Conservation (phyloP, 2,329 filamentous ascomycete genomes). For the Tricladium varicosporioides region DNA sequence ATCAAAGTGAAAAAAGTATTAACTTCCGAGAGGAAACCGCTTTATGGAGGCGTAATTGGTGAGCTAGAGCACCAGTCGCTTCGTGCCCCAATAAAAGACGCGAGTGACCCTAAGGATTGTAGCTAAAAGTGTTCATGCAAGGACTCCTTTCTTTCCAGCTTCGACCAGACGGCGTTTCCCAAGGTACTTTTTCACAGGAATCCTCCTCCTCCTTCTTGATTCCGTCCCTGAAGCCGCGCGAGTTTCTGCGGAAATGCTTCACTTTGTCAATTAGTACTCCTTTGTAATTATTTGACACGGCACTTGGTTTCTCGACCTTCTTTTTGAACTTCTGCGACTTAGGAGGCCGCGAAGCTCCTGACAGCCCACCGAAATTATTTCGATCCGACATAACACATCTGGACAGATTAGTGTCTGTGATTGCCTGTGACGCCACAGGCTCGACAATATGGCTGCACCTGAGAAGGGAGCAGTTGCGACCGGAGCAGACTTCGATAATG, state of each 20-base stretch:
- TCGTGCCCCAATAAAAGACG: not conserved
- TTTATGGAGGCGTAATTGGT: too few species aligned
- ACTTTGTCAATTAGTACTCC: constrained; percentile 26
- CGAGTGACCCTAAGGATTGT: not conserved
- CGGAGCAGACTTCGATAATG: constrained; percentile 55
- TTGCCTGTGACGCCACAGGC: not conserved
- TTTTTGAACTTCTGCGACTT: constrained; percentile 5
- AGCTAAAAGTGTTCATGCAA: not conserved
- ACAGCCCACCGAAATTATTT: not conserved
- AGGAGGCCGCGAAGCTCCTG: constrained; percentile 3
- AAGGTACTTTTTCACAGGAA: not conserved
- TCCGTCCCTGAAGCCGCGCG: not conserved
- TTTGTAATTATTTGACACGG: constrained; percentile 21
- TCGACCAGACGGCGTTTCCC: not conserved
- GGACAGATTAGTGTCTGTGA: constrained; percentile 1
- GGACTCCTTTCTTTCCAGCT: constrained; percentile 4
- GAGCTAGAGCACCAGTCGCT: not conserved
- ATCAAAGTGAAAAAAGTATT: too few species aligned
- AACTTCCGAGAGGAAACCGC: too few species aligned
- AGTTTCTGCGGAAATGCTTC: constrained; percentile 29
- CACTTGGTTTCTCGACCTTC: constrained; percentile 22
- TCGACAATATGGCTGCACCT: constrained; percentile 33
- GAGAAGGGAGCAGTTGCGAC: constrained; percentile 56
- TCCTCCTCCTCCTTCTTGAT: not conserved
- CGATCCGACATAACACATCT: not conserved